Conservation (phyloP, 768 basidiomycete species). For the Termitomyces sp. region DNA sequence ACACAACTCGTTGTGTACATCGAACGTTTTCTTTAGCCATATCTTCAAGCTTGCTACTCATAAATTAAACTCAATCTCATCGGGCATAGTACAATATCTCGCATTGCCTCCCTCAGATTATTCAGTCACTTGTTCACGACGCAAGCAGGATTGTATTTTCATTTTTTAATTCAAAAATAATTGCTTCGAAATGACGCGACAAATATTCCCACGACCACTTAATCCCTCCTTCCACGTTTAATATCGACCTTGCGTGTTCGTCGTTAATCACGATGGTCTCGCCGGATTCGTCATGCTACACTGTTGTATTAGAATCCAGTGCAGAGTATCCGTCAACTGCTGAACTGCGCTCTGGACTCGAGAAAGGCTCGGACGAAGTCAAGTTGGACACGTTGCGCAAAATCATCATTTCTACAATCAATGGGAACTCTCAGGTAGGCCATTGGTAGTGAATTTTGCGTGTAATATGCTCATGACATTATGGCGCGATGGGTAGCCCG, state of each 20-base stretch:
- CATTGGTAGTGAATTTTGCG: not conserved
- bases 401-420: constrained; percentile 91
- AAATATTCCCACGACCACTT: constrained; percentile 14
- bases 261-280: constrained; percentile 23
- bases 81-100: not conserved
- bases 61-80: not conserved
- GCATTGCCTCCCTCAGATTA: not conserved
- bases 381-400: constrained; percentile 94
- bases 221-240: constrained; percentile 8
- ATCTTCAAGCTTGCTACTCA: not conserved
- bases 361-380: constrained; percentile 96
- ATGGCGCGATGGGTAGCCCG: constrained; percentile 46
- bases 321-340: constrained; percentile 73
- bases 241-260: constrained; percentile 7
- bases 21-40: not conserved
- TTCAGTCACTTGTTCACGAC: no score
- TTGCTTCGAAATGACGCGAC: constrained; percentile 1
- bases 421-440: constrained; percentile 87
- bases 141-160: not conserved
- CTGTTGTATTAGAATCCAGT: constrained; percentile 68
- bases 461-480: not conserved
- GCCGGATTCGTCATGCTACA: constrained; percentile 68
- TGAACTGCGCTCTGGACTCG: constrained; percentile 76
- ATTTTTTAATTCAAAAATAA: not conserved
- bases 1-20: not conserved